Percentiles rank a stretch among this genome's conserved stretches.
These are phyloP conservation scores for Nepenthes mirabilis DNA, from an alignment of 148 eudicot species.

Conservation along the genomic window DNA sequence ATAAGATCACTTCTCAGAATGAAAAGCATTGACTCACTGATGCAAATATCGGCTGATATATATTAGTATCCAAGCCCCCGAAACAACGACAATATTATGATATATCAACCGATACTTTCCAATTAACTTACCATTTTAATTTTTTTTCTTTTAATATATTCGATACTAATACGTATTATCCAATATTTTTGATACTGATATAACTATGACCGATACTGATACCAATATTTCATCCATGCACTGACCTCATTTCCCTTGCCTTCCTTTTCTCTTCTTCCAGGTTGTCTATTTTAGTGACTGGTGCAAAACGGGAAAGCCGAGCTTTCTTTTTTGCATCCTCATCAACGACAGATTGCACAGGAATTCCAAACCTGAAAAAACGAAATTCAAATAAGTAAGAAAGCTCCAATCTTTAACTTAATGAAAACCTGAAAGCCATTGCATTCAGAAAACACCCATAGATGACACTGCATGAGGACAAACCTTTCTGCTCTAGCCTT, in stretches of 20 bases:
- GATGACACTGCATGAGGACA: not conserved
- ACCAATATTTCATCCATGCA: too few relatives aligned
- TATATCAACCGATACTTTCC: too few relatives aligned
- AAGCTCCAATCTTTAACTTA: not conserved
- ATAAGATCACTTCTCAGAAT: not conserved
- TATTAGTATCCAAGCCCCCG: too few relatives aligned
- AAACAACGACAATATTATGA: too few relatives aligned
- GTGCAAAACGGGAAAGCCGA: constrained; percentile 57
- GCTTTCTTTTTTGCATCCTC: constrained; percentile 85
- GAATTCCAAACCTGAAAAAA: constrained; percentile 52
- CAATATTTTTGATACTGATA: too few relatives aligned
- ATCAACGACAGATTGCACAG: constrained; percentile 30
- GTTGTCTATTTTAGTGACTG: constrained; percentile 29
- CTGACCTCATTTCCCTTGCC: constrained; percentile 91
- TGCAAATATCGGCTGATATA: too few relatives aligned
- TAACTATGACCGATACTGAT: too few relatives aligned
- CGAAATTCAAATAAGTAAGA: constrained; percentile 1
- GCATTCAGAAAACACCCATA: not conserved
- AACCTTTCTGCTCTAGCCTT: constrained; percentile 99
- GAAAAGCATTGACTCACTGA: constrained; percentile 4
- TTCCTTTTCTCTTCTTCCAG: constrained; percentile 88
- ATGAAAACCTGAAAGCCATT: not conserved
- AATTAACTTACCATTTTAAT: too few relatives aligned
- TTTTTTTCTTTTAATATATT: too few relatives aligned
- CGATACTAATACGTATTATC: too few relatives aligned